These are phyloP conservation scores for Sonneratia alba DNA, from an alignment of 345 rosid species.

Conservation along the genomic window DNA sequence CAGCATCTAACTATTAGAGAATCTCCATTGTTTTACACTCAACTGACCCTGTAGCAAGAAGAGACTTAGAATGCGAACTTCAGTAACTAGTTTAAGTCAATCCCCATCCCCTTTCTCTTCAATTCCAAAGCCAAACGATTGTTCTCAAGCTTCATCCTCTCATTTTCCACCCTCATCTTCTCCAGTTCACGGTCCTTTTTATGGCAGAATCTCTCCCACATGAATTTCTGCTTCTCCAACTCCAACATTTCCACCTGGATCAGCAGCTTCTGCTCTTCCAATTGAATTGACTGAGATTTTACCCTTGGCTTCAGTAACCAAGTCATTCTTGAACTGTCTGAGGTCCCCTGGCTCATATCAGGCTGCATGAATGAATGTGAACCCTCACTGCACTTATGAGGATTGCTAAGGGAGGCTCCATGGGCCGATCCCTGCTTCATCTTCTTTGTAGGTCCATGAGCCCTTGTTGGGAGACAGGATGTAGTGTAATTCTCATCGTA, in stretches of 20 bases:
- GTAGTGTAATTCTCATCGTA: constrained; percentile 42
- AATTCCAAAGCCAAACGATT: constrained; percentile 63
- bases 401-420: constrained; percentile 24
- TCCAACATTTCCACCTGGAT: constrained; percentile 69
- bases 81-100: constrained; percentile 5
- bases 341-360: constrained; percentile 40
- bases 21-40: neutral
- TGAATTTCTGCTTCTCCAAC: constrained; percentile 70
- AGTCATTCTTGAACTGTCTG: constrained; percentile 39
- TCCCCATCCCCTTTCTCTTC: constrained; percentile 41
- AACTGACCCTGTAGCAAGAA: neutral
- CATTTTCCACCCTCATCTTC: constrained; percentile 68
- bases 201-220: constrained; percentile 78
- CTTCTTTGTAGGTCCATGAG: constrained; percentile 44
- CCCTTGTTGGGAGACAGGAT: constrained; percentile 15
- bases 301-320: constrained; percentile 57
- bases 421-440: constrained; percentile 37
- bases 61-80: neutral
- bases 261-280: constrained; percentile 76
- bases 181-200: constrained; percentile 72
- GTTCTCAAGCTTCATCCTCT: constrained; percentile 85
- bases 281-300: constrained; percentile 54
- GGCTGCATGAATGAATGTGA: constrained; percentile 32
- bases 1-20: neutral
- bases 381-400: constrained; percentile 31